Evolutionary conservation across 306 rosid genomes (phyloP), one percentile per base, ranked within the genome.

Genomic region (Cicer bijugum): DNA sequence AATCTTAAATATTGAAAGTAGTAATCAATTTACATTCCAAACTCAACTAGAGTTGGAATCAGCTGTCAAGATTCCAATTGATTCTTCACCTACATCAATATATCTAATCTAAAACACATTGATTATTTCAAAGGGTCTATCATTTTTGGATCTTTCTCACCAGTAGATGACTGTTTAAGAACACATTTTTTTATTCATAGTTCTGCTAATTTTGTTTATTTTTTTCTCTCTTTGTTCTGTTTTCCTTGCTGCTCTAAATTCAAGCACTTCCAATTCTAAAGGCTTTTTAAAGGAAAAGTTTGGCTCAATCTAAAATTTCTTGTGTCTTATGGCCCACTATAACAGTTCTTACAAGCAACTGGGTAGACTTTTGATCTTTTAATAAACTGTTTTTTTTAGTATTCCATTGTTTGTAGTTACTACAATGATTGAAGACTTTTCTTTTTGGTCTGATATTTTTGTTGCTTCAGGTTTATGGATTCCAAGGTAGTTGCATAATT

Each of bases 401-500:
- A 6, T 42, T 64, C 2, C 9, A 0, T 44, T 63, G 4, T 8
- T 5, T 15, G 2, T 23, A 23, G 33, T 23, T 9, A 6, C 12
- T 65, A 43, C 10, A 9, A 42, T 62, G 33, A 12, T 45, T 51
- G 11, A 39, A 43, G 59, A 45, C 48, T 61, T 45, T 61, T 7
- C 42, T 53, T 10, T 4, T 46, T 65, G 17, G 2, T 50, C 10
- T 74, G 50, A 2, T 33, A 5, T 62, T 42, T 71, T 9, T 48
- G 28, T 69, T 81, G 45, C 8, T 63, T 69, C 11, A 69, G 42
- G 17, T 75, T 63, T 23, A 75, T 75, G 84, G 74, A 63, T 62
- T 81, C 51, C 47, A 53, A 61, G 81, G 84, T 69, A 62, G 38
- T 16, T 69, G 19, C 12, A 9, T 75, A 42, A 56, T 6, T 48